Evolutionary conservation across 345 rosid species (phyloP), one percentile per base, ranked within the genome.

Genomic region (Salix arbutifolia): DNA sequence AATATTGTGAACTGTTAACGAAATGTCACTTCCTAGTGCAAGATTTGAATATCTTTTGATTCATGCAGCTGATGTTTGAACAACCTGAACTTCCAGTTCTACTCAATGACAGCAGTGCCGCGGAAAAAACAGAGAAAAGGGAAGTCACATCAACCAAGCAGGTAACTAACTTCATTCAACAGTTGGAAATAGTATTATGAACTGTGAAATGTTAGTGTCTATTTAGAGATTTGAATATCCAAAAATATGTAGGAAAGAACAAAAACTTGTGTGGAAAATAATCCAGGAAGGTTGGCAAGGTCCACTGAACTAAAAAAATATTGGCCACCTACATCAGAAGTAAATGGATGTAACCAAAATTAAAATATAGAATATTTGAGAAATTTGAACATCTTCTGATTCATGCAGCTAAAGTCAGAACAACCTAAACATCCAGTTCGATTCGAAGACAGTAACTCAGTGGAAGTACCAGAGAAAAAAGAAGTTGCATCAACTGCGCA

Each of bases 71-170:
- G 23, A 62, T 53, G 23, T 30, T 40, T 11, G 82, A 71, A 37
- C 37, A 67, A 3, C 48, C 7, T 30, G 37, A 37, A 21, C 48
- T 18, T 19, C 42, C 0, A 0, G 62, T 58, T 9, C 16, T 4
- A 58, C 23, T 58, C 25, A 67, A 67, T 3, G 13, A 48, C 44
- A 69, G 46, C 5, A 79, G 62, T 42, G 25, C 70, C 17, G 70
- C 67, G 21, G 77, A 53, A 79, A 52, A 37, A 31, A 48, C 62
- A 8, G 81, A 85, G 82, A 37, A 64, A 26, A 64, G 52, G 30
- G 83, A 69, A 72, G 48, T 56, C 31, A 5, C 60, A 23, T 46
- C 78, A 23, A 61, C 52, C 26, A 37, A 67, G 18, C 23, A 5
- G 79, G 83, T 81, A 56, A 78, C 50, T 44, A 2, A 44, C 48